Evolutionary conservation across 2,329 filamentous ascomycete genomes (phyloP).

Genomic region (Verticillium klebahnii): DNA sequence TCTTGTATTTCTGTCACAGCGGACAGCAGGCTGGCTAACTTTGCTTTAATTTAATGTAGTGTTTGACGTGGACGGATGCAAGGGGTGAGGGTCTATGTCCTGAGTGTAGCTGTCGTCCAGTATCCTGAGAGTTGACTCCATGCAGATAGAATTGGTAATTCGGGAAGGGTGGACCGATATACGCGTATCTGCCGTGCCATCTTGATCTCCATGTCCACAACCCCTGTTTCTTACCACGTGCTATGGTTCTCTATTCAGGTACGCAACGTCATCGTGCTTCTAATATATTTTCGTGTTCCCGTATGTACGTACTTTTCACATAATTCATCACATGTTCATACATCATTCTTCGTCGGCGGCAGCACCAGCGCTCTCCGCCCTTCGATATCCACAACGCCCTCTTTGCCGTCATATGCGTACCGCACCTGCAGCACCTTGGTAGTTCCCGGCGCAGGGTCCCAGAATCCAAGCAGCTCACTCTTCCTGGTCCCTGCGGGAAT

Average conservation of each 20-base stretch:
- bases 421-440: slow-evolving; percentile 41
- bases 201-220: too few species aligned
- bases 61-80: too few species aligned
- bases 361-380: slow-evolving; percentile 27
- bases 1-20: too few species aligned
- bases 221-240: too few species aligned
- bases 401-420: slow-evolving; percentile 34
- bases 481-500: slow-evolving; percentile 38
- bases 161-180: too few species aligned
- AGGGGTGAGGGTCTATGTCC: too few species aligned
- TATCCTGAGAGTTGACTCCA: too few species aligned
- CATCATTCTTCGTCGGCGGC: slow-evolving; percentile 6
- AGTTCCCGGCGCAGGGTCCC: slow-evolving; percentile 40
- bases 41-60: too few species aligned
- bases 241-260: background rate
- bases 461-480: slow-evolving; percentile 42
- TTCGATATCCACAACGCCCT: slow-evolving; percentile 28
- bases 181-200: too few species aligned
- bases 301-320: background rate
- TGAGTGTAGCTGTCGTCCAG: too few species aligned
- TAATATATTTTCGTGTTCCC: background rate
- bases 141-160: too few species aligned
- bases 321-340: background rate
- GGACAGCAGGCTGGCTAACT: too few species aligned
- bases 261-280: background rate